A percentile compares a stretch with the other conserved stretches of the same genome.
Evolutionary conservation across 2,329 filamentous ascomycete species (phyloP).

Genomic region (Aspergillus thermomutatus): DNA sequence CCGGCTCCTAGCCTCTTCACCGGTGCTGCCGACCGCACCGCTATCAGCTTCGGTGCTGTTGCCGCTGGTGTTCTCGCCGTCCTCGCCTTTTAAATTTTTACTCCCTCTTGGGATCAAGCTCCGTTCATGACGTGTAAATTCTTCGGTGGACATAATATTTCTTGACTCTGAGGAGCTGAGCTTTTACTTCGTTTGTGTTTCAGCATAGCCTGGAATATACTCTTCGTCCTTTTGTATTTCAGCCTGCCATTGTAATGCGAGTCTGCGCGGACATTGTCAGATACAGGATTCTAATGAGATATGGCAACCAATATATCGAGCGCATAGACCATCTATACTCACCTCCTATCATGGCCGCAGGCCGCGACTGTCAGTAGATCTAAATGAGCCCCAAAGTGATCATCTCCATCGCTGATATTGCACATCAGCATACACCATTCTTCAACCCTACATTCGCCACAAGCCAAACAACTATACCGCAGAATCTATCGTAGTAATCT

Average conservation of each 20-base stretch:
- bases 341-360: no score
- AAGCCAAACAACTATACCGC: no score
- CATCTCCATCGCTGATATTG: no score
- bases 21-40: constrained; percentile 33
- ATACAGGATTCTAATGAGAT: background rate
- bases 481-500: no score
- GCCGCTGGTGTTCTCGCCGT: constrained; percentile 33
- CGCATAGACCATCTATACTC: background rate
- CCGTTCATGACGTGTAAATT: constrained; percentile 3
- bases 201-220: background rate
- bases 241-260: background rate
- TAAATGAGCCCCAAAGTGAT: background rate
- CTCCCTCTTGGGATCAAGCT: background rate
- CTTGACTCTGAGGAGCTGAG: background rate
- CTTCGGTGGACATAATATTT: background rate
- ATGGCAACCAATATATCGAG: background rate
- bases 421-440: no score
- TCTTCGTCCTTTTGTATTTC: background rate
- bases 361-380: background rate
- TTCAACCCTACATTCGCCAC: no score
- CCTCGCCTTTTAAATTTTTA: constrained; percentile 32
- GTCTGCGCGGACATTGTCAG: background rate
- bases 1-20: constrained; percentile 22
- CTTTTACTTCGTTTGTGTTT: constrained; percentile 3
- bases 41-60: constrained; percentile 33